These are phyloP conservation scores for Macrophomina tecta DNA, from an alignment of 2,329 filamentous ascomycete genomes.

Conservation along the genomic window DNA sequence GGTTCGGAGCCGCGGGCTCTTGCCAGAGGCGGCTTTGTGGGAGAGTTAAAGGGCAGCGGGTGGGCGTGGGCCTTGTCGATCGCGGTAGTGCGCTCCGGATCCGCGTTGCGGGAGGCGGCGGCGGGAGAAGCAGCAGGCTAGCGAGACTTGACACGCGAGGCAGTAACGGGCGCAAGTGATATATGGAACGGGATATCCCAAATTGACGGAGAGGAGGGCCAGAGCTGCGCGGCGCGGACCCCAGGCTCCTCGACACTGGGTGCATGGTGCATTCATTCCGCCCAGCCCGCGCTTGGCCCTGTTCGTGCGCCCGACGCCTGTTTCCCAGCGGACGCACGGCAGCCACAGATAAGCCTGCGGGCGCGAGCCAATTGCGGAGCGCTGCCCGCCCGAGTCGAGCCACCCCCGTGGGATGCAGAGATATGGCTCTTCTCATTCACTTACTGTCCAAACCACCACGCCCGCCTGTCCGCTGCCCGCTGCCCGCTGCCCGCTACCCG, in stretches of 20 bases:
- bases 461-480: background rate
- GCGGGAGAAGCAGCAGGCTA: slow-evolving; percentile 19
- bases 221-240: background rate
- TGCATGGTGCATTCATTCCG: slow-evolving; percentile 8
- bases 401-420: slow-evolving; percentile 38
- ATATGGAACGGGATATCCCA: slow-evolving; percentile 11
- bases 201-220: background rate
- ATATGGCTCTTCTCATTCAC: background rate
- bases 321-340: slow-evolving; percentile 8
- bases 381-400: slow-evolving; percentile 32
- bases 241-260: background rate
- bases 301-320: slow-evolving; percentile 2
- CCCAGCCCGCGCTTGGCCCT: slow-evolving; percentile 9
- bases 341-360: slow-evolving; percentile 25
- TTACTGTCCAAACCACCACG: slow-evolving; percentile 19
- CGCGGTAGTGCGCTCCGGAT: slow-evolving; percentile 22
- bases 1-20: slow-evolving; percentile 2
- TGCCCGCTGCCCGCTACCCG: background rate
- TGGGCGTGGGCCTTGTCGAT: slow-evolving; percentile 4
- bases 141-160: slow-evolving; percentile 20
- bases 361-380: slow-evolving; percentile 17
- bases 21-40: slow-evolving; percentile 9
- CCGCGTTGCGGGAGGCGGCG: slow-evolving; percentile 15
- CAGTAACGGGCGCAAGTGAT: slow-evolving; percentile 18
- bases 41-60: slow-evolving; percentile 18